Percentiles rank a stretch among this genome's conserved stretches.
Conservation (phyloP, 768 basidiomycete species). For the Leccinum obscurum region DNA sequence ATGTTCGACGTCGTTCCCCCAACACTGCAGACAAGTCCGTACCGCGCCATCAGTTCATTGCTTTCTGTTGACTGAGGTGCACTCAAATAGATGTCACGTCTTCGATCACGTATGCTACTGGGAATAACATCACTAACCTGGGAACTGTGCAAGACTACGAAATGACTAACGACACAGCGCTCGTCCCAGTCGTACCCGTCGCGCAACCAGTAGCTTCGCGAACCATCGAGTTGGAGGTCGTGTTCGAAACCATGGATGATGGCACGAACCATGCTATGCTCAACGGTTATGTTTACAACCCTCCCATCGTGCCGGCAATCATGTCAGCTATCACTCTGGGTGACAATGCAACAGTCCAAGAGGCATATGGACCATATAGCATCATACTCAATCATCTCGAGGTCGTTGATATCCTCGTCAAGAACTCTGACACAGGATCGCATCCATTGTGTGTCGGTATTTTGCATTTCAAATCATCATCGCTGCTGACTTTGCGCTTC, state of each 20-base stretch:
- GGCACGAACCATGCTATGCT: conserved; percentile 85
- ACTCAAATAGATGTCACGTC: conserved; percentile 69
- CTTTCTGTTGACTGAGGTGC: not conserved
- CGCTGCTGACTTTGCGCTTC: conserved; percentile 1
- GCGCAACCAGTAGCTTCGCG: conserved; percentile 53
- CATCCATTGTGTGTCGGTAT: conserved; percentile 75
- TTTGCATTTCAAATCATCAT: not conserved
- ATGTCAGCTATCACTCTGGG: conserved; percentile 80
- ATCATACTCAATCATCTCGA: conserved; percentile 75
- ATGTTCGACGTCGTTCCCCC: conserved; percentile 89
- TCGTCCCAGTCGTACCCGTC: conserved; percentile 61
- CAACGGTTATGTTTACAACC: conserved; percentile 67
- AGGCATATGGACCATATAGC: conserved; percentile 78
- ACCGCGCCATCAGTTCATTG: not conserved
- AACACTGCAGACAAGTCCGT: conserved; percentile 71
- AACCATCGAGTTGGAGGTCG: conserved; percentile 67
- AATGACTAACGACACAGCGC: conserved; percentile 62
- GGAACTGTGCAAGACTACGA: conserved; percentile 57
- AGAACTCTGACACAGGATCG: conserved; percentile 69
- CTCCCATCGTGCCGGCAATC: conserved; percentile 71
- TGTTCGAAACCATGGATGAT: conserved; percentile 83
- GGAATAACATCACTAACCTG: conserved; percentile 50
- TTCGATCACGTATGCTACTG: conserved; percentile 71
- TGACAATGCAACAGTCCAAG: conserved; percentile 58
- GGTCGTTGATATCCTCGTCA: conserved; percentile 74